Conservation (phyloP, 345 rosid genomes). For the Lenwebbia sp. region DNA sequence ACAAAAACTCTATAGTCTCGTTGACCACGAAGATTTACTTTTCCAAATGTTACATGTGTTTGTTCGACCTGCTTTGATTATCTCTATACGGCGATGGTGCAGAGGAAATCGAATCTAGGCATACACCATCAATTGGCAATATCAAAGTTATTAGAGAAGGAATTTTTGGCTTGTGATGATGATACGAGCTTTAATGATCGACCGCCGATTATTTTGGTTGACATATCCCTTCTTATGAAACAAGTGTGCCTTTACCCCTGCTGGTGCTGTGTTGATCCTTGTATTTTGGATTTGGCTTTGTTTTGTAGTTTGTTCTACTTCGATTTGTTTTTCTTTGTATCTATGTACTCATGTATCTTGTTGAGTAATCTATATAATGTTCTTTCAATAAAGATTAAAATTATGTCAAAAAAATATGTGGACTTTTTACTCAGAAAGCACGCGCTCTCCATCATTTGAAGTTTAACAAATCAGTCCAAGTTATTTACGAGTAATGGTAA, state of each 20-base stretch:
- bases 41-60: no score
- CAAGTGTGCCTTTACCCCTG: accelerated
- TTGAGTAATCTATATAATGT: not conserved
- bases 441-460: not conserved
- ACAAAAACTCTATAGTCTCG: no score
- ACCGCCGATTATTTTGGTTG: not conserved
- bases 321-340: not conserved
- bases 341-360: not conserved
- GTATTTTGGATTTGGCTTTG: not conserved
- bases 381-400: not conserved
- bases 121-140: accelerated
- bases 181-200: accelerated
- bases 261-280: not conserved
- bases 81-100: no score
- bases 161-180: not conserved
- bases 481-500: not conserved
- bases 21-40: no score
- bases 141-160: not conserved
- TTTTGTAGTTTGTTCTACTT: not conserved
- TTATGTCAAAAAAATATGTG: no score
- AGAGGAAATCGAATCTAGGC: not conserved
- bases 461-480: not conserved
- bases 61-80: no score
- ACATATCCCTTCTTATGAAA: accelerated
- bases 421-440: no score